Percentiles rank a stretch among this genome's conserved stretches.
phyloP scores from a whole-genome alignment of 1,284 basidiomycete species.

The Ustilago cynodontis region DNA sequence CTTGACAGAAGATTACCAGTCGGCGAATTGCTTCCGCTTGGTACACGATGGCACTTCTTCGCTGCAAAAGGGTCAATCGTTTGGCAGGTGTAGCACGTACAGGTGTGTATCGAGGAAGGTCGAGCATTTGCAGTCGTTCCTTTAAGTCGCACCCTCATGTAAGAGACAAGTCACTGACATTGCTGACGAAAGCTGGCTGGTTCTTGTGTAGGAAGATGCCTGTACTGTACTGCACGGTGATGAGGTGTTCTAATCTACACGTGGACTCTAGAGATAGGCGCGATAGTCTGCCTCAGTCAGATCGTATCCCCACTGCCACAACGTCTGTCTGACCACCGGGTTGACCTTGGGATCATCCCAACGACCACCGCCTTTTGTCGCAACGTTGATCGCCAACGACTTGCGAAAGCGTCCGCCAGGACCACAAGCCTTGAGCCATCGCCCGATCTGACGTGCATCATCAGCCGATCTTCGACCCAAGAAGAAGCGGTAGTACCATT shows the following conservation, averaged over 20 bases:
- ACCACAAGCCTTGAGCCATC: slow-evolving; percentile 72
- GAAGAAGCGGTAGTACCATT: slow-evolving; percentile 72
- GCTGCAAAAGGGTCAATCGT: too few relatives aligned
- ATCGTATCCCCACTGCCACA: slow-evolving; percentile 70
- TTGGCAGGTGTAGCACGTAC: too few relatives aligned
- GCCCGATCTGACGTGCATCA: slow-evolving; percentile 72
- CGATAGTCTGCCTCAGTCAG: slow-evolving; percentile 63
- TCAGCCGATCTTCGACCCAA: slow-evolving; percentile 71
- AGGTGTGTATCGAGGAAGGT: too few relatives aligned
- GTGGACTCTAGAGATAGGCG: slow-evolving; percentile 36
- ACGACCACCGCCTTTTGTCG: slow-evolving; percentile 54
- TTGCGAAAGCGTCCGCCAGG: slow-evolving; percentile 72
- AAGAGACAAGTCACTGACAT: neutral
- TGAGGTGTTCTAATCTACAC: neutral
- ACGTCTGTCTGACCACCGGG: slow-evolving; percentile 56
- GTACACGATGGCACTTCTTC: too few relatives aligned
- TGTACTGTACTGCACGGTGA: neutral
- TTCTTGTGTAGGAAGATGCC: too few relatives aligned
- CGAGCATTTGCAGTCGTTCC: too few relatives aligned
- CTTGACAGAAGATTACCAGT: neutral
- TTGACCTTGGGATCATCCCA: slow-evolving; percentile 66
- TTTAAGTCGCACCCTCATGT: too few relatives aligned
- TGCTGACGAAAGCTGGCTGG: neutral
- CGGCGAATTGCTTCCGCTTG: too few relatives aligned
- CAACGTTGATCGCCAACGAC: slow-evolving; percentile 71